Conservation (phyloP, 305 asterid species). For the Fraxinus angustifolia region DNA sequence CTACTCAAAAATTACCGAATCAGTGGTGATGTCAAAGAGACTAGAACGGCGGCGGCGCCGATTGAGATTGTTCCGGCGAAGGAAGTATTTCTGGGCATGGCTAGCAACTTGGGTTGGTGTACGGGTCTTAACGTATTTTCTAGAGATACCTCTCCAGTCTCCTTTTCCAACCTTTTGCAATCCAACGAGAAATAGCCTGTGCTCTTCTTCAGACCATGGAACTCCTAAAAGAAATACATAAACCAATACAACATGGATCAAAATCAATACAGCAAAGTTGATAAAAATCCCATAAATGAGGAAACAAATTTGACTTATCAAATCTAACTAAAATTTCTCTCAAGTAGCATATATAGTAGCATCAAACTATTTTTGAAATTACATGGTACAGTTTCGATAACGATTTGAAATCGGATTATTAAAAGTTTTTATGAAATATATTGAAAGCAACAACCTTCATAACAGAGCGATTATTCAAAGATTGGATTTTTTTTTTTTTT, state of each 20-base stretch:
- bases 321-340: neutral
- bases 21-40: constrained; percentile 83
- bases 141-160: constrained; percentile 90
- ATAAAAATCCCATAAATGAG: constrained; percentile 5
- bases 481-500: neutral
- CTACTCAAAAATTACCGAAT: constrained; percentile 45
- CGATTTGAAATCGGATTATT: neutral
- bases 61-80: constrained; percentile 58
- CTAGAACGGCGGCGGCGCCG: constrained; percentile 77
- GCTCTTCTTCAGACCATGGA: constrained; percentile 96
- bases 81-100: constrained; percentile 86
- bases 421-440: neutral
- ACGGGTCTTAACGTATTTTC: constrained; percentile 75
- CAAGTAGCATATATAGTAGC: neutral
- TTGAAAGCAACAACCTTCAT: neutral
- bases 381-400: neutral
- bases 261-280: neutral
- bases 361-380: neutral
- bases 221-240: constrained; percentile 36
- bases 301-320: neutral
- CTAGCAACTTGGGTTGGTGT: constrained; percentile 94
- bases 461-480: constrained; percentile 7
- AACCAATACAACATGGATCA: neutral
- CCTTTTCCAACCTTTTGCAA: constrained; percentile 79
- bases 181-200: constrained; percentile 73